Evolutionary conservation across 2,329 filamentous ascomycete genomes (phyloP).

Genomic region (Talaromyces islandicus): DNA sequence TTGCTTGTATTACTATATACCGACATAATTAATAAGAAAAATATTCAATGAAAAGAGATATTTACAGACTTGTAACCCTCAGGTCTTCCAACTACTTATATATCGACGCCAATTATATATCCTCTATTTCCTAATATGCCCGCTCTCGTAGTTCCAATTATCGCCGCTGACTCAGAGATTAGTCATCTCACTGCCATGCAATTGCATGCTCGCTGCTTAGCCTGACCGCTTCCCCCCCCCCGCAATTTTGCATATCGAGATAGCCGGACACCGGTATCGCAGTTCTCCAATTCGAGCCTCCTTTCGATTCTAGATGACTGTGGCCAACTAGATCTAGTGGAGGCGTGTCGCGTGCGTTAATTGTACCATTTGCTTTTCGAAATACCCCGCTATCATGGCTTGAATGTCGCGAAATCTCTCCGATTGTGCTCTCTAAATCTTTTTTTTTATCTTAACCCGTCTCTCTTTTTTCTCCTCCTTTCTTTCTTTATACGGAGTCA

Average conservation of each 20-base stretch:
- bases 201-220: no score
- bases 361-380: not conserved
- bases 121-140: no score
- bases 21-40: no score
- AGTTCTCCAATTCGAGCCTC: not conserved
- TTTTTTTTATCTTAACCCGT: not conserved
- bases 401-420: not conserved
- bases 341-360: not conserved
- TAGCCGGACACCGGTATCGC: not conserved
- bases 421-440: not conserved
- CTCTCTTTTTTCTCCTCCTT: not conserved
- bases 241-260: not conserved
- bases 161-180: slow-evolving; percentile 1
- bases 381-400: not conserved
- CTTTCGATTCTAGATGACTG: not conserved
- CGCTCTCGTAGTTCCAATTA: no score
- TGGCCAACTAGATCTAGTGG: not conserved
- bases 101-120: no score
- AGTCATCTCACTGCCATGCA: not conserved
- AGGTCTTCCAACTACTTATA: no score
- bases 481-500: not conserved
- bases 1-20: no score
- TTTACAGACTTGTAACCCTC: no score
- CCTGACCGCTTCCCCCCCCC: not conserved
- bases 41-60: no score